Base-by-base conservation (phyloP, 805 yeast genomes). In the Barnettozyma salicaria region DNA sequence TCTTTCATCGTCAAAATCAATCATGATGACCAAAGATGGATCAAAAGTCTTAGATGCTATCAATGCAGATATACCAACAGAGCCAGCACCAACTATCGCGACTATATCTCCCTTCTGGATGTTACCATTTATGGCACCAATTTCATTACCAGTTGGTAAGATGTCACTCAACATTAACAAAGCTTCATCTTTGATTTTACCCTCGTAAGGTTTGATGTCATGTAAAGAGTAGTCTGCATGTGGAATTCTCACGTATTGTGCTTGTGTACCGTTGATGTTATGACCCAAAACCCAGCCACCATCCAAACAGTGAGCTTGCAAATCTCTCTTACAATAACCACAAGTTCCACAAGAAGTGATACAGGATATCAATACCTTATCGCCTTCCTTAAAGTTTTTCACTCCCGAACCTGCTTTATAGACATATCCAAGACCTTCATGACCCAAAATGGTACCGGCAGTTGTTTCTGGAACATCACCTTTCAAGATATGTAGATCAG, bases 41-140 rank as follows among this genome's bases (percentile, higher is more conserved):
- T 79, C 72, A 44, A 65, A 67, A 9, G 70, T 58, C 44, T 68
- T 67, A 12, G 80, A 72, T 9, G 73, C 72, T 24, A 75, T 59
- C 33, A 80, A 69, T n/a, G 80, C 76, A 35, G 79, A 70, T 34
- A 77, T 60, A 23, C 85, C 85, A 35, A 78, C 78, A 6, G 84
- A 81, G 2, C 85, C 85, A 26, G 78, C 69, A 32, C 85, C 85
- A 35, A 76, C 77, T 41, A 78, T 76, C 17, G 78, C 80, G 20
- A 78, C 81, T 21, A 63, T 46, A 47, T 78, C 84, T 42, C 77
- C 79, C 44, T 70, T 63, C 30, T 63, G 58, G 37, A 77, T 63
- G 36, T 67, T 64, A 28, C 74, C 72, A n/a, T 72, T 65, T 25
- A 78, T 62, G 6, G 78, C 79, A 43, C 83, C 83, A 40, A 78